Base-by-base conservation (phyloP, 2,329 filamentous ascomycete species). In the Cephalotrichum gorgonifer region DNA sequence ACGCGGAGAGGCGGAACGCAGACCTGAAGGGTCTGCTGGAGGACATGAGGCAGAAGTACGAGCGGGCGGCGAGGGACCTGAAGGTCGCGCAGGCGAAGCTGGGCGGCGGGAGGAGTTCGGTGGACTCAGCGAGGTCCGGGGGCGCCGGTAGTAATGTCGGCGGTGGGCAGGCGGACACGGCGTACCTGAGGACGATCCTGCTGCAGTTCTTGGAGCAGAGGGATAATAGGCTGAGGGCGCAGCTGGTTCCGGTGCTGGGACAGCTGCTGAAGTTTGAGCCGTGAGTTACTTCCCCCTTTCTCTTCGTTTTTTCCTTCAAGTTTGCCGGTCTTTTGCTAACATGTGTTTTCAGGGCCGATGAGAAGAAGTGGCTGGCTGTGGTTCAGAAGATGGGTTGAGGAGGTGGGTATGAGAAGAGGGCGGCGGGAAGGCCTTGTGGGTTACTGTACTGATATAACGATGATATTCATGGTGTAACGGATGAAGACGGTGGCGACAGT, bases 181-280 rank as follows among this genome's bases (percentile, higher is more conserved):
- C 80, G 53, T 91, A 93, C 58, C 67, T 91, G 49, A 90, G 89
- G 73, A 89, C 86, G 8, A 85, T 91, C 49, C 64, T 93, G 56
- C 65, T 93, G 55, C 86, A 90, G 64, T 91, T 91, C 62, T 64
- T 93, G 54, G 85, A 90, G 70, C 82, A 87, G 56, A 87, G 81
- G 67, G 86, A 91, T 60, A 85, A 83, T 62, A 85, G 79, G 68
- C 71, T 87, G 57, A 78, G 88, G 57, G 75, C 80, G 54, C 85
- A 88, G 70, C 72, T 91, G 54, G 83, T 93, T 50, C 86, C 86
- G 1, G 86, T 90, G 30, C 63, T 93, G 57, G 83, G 83, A 27
- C 83, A 86, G 74, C 67, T 91, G 60, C 67, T 93, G 60, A 79
- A 81, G 54, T 88, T 91, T 67, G 83, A 88, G 66, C 80, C 81